These are phyloP conservation scores for Rhizopogon vulgaris DNA, from an alignment of 768 basidiomycete genomes.

Conservation along the genomic window DNA sequence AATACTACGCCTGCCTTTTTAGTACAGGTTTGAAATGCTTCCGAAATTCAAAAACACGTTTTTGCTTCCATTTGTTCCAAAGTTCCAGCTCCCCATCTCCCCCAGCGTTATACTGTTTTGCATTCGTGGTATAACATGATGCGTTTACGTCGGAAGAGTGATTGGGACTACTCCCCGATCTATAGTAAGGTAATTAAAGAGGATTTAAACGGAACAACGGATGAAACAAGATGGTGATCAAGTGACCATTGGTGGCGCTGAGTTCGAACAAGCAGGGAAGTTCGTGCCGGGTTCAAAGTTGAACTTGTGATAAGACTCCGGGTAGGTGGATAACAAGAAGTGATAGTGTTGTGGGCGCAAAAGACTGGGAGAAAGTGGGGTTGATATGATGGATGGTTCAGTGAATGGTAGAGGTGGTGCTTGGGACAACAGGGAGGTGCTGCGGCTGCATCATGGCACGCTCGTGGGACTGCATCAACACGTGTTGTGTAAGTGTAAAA, in stretches of 20 bases:
- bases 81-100: too few species aligned
- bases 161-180: background rate
- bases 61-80: too few species aligned
- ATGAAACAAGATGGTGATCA: background rate
- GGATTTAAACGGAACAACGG: background rate
- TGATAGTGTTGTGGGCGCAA: background rate
- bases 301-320: too few species aligned
- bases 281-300: background rate
- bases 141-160: background rate
- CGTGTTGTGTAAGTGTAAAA: conserved; percentile 17
- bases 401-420: background rate
- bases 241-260: background rate
- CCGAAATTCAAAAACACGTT: background rate
- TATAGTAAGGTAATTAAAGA: background rate
- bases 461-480: conserved; percentile 25
- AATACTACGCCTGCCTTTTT: conserved; percentile 2
- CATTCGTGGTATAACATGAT: background rate
- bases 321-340: background rate
- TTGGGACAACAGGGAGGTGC: conserved; percentile 3
- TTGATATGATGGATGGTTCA: background rate
- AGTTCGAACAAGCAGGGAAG: background rate
- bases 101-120: too few species aligned
- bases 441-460: conserved; percentile 22
- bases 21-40: background rate
- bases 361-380: background rate